Percentiles rank a stretch among this genome's conserved stretches.
Evolutionary conservation across 2,329 filamentous ascomycete genomes (phyloP).

Genomic region (Pseudocercospora ulei): DNA sequence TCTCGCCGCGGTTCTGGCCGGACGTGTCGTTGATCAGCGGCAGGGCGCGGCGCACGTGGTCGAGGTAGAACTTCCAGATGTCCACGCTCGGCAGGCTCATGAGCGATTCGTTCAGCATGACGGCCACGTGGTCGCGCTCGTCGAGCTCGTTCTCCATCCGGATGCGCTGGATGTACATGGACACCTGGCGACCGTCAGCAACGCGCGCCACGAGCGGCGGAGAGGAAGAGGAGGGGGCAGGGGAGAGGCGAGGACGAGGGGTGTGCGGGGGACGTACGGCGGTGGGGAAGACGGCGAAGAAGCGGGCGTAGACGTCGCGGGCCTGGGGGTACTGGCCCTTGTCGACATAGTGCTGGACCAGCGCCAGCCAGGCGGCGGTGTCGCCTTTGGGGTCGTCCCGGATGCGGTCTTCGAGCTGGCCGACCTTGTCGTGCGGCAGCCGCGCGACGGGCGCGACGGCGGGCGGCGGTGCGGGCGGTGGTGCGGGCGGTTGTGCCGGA

Average conservation of each 20-base stretch:
- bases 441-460: constrained; percentile 32
- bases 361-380: constrained; percentile 76
- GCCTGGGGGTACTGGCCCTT: constrained; percentile 74
- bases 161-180: constrained; percentile 81
- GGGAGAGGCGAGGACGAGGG: background rate
- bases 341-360: constrained; percentile 75
- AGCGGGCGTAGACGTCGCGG: constrained; percentile 71
- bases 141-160: constrained; percentile 83
- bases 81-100: constrained; percentile 70
- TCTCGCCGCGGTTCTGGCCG: constrained; percentile 65
- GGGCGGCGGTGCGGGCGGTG: constrained; percentile 13
- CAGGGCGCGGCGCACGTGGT: constrained; percentile 86
- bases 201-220: background rate
- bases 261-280: constrained; percentile 68
- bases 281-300: constrained; percentile 78
- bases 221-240: background rate
- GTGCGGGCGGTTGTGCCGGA: constrained; percentile 15
- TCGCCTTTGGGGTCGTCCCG: constrained; percentile 88
- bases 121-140: constrained; percentile 68
- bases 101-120: constrained; percentile 72
- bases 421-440: constrained; percentile 62
- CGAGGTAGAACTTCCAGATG: constrained; percentile 86
- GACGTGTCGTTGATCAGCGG: constrained; percentile 71
- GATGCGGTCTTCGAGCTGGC: constrained; percentile 79
- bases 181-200: constrained; percentile 51